Conservation (phyloP, 2,329 filamentous ascomycete species). For the Trichoderma semiorbis region DNA sequence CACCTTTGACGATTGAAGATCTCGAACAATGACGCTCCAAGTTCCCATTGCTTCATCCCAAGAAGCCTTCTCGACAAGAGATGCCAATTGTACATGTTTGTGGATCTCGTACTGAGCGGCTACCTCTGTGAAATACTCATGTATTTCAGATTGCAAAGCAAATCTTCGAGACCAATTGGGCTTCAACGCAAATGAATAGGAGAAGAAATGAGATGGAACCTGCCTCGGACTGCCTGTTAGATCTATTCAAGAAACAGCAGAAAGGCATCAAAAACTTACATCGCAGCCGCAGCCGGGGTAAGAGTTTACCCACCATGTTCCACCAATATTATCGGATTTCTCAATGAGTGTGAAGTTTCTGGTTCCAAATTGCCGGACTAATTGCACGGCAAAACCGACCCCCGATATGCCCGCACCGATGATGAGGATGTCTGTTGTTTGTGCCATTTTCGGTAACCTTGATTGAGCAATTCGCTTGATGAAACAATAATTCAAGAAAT, state of each 20-base stretch:
- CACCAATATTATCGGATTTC: constrained; percentile 23
- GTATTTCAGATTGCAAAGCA: constrained; percentile 28
- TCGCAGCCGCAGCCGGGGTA: constrained; percentile 30
- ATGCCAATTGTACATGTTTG: constrained; percentile 22
- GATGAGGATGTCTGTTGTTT: constrained; percentile 26
- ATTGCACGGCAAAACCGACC: constrained; percentile 25
- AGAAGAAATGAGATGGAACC: constrained; percentile 29
- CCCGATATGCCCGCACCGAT: constrained; percentile 31
- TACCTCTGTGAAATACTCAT: constrained; percentile 25
- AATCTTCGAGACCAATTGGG: constrained; percentile 28
- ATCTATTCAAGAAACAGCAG: too few relatives aligned
- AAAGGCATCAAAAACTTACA: constrained; percentile 11
- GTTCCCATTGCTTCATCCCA: constrained; percentile 24
- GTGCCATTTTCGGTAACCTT: background rate
- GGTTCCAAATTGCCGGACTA: constrained; percentile 21
- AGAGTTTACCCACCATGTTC: constrained; percentile 28
- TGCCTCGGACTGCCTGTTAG: background rate
- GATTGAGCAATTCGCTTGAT: background rate
- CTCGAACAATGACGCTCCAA: constrained; percentile 23
- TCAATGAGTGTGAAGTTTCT: constrained; percentile 27
- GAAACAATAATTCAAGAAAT: background rate
- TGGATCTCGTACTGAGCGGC: constrained; percentile 23
- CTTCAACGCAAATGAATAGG: constrained; percentile 29
- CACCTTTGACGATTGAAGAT: constrained; percentile 16
- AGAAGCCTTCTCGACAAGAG: constrained; percentile 23